Percentiles rank a stretch among this genome's conserved stretches.
Conservation (phyloP, 805 yeast genomes). For the Myxozyma neotropica region DNA sequence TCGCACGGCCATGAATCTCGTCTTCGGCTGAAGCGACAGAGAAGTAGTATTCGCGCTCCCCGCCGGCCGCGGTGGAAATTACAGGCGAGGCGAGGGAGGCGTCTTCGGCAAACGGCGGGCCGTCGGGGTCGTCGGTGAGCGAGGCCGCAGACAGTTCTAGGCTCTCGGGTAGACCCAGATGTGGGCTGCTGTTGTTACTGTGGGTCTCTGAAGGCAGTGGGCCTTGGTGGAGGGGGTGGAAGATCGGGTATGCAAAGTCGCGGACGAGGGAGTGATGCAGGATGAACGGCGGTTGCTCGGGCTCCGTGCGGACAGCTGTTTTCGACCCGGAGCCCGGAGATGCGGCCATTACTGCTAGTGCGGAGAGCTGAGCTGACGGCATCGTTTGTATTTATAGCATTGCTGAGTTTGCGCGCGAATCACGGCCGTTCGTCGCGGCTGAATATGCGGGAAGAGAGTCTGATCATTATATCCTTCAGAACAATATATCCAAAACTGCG, state of each 20-base stretch:
- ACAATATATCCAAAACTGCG: too few relatives aligned
- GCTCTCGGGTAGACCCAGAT: background rate
- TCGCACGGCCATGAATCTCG: constrained; percentile 64
- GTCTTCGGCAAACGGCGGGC: constrained; percentile 47
- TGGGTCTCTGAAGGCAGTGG: constrained; percentile 41
- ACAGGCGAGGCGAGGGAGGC: constrained; percentile 40
- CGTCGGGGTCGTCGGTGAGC: constrained; percentile 15
- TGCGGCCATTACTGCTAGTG: background rate
- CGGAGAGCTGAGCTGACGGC: constrained; percentile 6
- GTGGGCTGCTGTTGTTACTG: background rate
- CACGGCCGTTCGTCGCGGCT: background rate
- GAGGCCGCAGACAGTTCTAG: too few relatives aligned
- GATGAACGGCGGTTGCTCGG: constrained; percentile 1
- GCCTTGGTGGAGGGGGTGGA: constrained; percentile 74
- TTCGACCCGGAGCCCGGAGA: too few relatives aligned
- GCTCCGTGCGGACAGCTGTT: background rate
- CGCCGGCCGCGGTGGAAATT: constrained; percentile 35
- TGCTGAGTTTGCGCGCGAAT: background rate
- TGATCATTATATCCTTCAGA: too few relatives aligned
- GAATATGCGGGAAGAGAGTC: background rate
- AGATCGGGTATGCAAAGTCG: constrained; percentile 78
- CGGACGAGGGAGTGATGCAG: constrained; percentile 44
- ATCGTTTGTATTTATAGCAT: background rate
- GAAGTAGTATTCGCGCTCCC: constrained; percentile 44
- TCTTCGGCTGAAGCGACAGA: constrained; percentile 35